phyloP scores from a whole-genome alignment of 495 filamentous ascomycete genomes.

The Rhypophila decipiens region DNA sequence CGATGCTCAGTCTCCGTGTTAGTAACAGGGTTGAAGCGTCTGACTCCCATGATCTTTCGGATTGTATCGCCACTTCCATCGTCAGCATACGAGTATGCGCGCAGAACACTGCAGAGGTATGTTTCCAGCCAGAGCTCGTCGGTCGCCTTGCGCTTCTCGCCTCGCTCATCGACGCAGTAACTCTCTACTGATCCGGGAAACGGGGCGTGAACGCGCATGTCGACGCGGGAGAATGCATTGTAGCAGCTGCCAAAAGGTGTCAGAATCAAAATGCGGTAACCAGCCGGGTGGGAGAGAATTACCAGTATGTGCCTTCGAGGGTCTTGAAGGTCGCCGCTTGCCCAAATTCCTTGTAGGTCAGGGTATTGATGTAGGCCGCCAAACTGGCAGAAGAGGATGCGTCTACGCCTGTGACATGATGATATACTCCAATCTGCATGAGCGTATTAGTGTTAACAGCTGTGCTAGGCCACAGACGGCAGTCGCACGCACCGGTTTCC shows the following conservation, averaged over 20 bases:
- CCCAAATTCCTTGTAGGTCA: conserved; percentile 81
- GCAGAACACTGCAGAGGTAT: conserved; percentile 86
- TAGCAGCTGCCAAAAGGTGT: conserved; percentile 69
- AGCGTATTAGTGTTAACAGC: not conserved
- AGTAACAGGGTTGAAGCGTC: conserved; percentile 94
- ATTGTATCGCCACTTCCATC: conserved; percentile 87
- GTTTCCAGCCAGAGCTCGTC: conserved; percentile 96
- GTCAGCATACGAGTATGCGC: conserved; percentile 94
- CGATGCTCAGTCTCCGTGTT: conserved; percentile 96
- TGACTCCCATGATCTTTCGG: conserved; percentile 85
- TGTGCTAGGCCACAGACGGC: conserved; percentile 12
- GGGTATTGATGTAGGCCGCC: conserved; percentile 95
- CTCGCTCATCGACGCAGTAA: conserved; percentile 93
- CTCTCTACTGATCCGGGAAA: conserved; percentile 93
- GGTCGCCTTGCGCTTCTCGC: conserved; percentile 84
- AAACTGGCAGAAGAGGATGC: conserved; percentile 95
- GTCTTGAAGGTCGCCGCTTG: conserved; percentile 76
- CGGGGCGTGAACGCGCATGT: conserved; percentile 96
- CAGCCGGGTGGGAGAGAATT: conserved; percentile 14
- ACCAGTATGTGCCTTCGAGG: conserved; percentile 91
- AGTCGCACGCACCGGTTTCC: conserved; percentile 52
- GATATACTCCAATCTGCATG: conserved; percentile 84
- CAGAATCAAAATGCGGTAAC: not conserved
- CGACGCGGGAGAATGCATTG: conserved; percentile 96
- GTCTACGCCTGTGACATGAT: conserved; percentile 96